Conservation (phyloP, 257 asterid species). For the Solanum gracilifrons region DNA sequence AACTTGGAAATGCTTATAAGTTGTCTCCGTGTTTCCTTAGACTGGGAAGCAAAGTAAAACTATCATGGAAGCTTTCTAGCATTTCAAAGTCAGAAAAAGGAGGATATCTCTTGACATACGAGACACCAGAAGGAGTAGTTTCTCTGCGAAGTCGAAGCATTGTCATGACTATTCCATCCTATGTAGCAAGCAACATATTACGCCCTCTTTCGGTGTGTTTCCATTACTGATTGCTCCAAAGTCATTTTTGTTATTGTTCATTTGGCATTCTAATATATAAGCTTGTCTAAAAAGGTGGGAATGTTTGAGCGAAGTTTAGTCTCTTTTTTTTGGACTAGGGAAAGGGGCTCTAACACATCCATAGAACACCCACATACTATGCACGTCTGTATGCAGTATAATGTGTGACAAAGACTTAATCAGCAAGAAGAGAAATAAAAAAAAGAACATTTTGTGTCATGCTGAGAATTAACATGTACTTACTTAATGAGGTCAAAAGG, state of each 20-base stretch:
- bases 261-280: not conserved
- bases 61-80: constrained; percentile 73
- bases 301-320: not conserved
- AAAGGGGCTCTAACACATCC: not conserved
- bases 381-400: not conserved
- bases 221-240: not conserved
- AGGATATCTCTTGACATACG: constrained; percentile 55
- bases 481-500: not conserved
- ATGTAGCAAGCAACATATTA: constrained; percentile 64
- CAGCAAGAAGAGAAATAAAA: not conserved
- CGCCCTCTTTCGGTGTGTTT: constrained; percentile 82
- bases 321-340: not conserved
- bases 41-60: constrained; percentile 71
- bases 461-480: not conserved
- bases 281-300: not conserved
- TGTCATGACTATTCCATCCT: constrained; percentile 83
- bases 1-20: not conserved
- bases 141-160: constrained; percentile 59
- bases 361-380: not conserved
- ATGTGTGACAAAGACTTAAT: no score
- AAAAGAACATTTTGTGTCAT: not conserved
- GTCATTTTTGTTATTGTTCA: not conserved
- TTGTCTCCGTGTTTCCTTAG: constrained; percentile 30
- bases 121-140: constrained; percentile 73
- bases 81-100: constrained; percentile 54